Conservation (phyloP, 345 rosid genomes). For the Corchorus capsularis region DNA sequence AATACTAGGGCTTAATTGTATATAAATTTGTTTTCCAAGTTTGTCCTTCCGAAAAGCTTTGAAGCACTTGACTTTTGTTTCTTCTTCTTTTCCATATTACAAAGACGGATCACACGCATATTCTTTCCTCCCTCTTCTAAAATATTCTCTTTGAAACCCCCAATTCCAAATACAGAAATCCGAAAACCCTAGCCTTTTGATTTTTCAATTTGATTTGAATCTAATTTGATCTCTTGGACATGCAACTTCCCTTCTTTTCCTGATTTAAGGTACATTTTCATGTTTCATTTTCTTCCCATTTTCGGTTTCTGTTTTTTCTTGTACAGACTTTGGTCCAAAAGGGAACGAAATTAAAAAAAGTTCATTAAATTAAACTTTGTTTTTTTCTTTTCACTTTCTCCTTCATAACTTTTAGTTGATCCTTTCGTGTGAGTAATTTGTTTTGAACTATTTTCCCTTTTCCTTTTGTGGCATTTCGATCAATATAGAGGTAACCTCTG, state of each 20-base stretch:
- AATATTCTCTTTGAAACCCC: background rate
- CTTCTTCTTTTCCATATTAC: conserved; percentile 8
- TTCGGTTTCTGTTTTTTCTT: background rate
- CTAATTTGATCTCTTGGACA: background rate
- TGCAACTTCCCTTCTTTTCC: background rate
- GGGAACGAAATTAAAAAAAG: background rate
- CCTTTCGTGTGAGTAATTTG: background rate
- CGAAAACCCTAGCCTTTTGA: conserved; percentile 8
- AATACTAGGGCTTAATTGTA: too few relatives aligned
- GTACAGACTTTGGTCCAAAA: background rate
- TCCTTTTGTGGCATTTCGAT: background rate
- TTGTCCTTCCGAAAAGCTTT: conserved; percentile 13
- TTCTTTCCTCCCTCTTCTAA: conserved; percentile 26
- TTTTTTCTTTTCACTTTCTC: background rate
- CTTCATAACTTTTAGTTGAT: background rate
- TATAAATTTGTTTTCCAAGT: background rate
- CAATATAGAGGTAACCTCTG: background rate
- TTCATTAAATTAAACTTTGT: background rate
- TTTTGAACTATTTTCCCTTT: background rate
- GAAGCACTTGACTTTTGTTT: conserved; percentile 12
- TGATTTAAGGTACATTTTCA: conserved; percentile 8
- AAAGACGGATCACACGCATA: conserved; percentile 25
- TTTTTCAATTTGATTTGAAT: background rate
- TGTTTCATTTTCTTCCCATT: conserved; percentile 17
- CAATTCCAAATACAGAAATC: too few relatives aligned